Evolutionary conservation across 2,329 filamentous ascomycete species (phyloP), one percentile per base, ranked within the genome.

Genomic region (Fusarium oxysporum): DNA sequence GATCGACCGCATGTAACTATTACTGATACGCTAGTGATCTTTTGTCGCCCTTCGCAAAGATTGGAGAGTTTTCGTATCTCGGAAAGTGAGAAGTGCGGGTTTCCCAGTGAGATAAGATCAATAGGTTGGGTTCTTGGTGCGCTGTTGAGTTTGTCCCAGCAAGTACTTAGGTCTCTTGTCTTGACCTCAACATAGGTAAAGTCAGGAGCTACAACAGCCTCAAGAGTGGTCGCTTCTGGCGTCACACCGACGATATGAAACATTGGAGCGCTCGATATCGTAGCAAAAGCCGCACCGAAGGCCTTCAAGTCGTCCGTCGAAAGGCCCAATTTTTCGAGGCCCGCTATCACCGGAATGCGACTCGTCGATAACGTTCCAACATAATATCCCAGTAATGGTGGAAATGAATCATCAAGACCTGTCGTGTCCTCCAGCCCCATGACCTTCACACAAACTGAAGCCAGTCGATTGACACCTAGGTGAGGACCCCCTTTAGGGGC

Each of bases 391-490:
- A 77, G 12, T 2, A 76, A 25, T 3, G 72, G 74, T 5, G 53
- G 69, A 21, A 77, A 72, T 0, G 74, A 70, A n/a, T 75, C 74
- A 17, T 76, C 72, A 3, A 65, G 21, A 3, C 11, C 40, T 6
- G 38, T 7, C 3, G 19, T 3, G 2, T 35, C 13, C 13, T 58
- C 32, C 2, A 70, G 81, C 85, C 83, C 33, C 0, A 25, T 5
- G 35, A 63, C 4, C 21, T 32, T 28, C 8, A 57, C 37, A 84
- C 45, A 59, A 2, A 48, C 35, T 12, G n/a, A 71, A 14, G 66
- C 72, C 3, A 64, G 2, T 10, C 75, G 62, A 23, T 75, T 74
- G 14, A 21, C 25, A 1, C 61, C 38, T 5, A 76, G 19, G 23
- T 76, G 65, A 17, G 53, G 55, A 0, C 75, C 75, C 13, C 59